Base-by-base conservation (phyloP, 192 early-diverging fungal genomes). In the Kappamyces sp. region DNA sequence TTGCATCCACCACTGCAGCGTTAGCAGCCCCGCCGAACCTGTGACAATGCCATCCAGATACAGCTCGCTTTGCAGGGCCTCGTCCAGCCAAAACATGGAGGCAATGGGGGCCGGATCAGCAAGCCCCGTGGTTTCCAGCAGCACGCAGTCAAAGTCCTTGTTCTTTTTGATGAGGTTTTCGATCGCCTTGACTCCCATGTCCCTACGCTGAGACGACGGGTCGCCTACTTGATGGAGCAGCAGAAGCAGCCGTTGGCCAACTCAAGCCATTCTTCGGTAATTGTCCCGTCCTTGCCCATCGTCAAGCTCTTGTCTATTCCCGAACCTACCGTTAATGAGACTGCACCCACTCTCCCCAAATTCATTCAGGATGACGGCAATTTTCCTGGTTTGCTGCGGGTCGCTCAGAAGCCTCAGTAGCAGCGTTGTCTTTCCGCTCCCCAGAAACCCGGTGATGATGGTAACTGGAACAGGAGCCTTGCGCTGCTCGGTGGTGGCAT, bases 361-460 rank as follows among this genome's bases (percentile, higher is more conserved):
- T 76, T 99, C 97, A 66, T 99, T 99, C 69, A 99, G 78, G 36
- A 99, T 93, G 23, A 99, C 92, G 0, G 97, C 97, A 41, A 99
- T 95, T 15, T 88, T 86, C 67, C 92, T 93, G n/a, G 89, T 84
- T 60, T 97, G 97, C n/a, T 63, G 71, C 15, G 13, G 36, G 42
- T 72, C 73, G 34, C 70, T 70, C 37, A 79, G 66, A 13, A 77
- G 49, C 5, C 69, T 48, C 66, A 87, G 94, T 8, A 98, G 74
- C 43, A 98, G 67, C 0, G 96, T 98, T 0, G 96, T 92, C 65
- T 98, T 98, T 13, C 96, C 96, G 58, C 68, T 71, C 32, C 79
- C 84, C 8, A 86, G 72, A 55, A 79, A 80, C 0, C 84, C 84
- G 5, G 84, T 85, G 23, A 86, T 64, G 57, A 86, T 74, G 46